Evolutionary conservation across 2,329 filamentous ascomycete genomes (phyloP).

Genomic region (Ceratocystis cacaofunesta): DNA sequence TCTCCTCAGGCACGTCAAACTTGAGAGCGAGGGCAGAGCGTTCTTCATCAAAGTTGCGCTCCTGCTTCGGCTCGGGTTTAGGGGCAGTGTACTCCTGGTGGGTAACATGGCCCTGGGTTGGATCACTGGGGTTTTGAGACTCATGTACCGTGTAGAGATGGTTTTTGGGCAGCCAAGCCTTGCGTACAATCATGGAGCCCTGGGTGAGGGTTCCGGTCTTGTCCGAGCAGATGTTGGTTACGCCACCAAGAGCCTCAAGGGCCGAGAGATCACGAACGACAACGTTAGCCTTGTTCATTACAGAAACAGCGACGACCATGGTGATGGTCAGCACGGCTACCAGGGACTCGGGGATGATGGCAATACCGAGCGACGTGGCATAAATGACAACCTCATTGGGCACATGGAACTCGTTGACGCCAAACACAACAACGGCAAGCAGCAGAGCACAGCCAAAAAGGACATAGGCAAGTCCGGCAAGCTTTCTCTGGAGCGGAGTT

Average conservation of each 20-base stretch:
- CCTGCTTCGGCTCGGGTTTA: constrained; percentile 25
- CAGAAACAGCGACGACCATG: constrained; percentile 50
- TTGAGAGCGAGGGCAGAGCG: constrained; percentile 44
- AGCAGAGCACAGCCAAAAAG: constrained; percentile 57
- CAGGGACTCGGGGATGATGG: constrained; percentile 49
- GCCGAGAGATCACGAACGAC: constrained; percentile 52
- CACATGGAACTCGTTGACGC: constrained; percentile 38
- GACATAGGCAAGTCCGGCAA: constrained; percentile 62
- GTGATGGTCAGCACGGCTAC: constrained; percentile 57
- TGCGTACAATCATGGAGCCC: constrained; percentile 54
- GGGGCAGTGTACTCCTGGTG: constrained; percentile 23
- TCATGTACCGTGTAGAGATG: constrained; percentile 46
- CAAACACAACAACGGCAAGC: constrained; percentile 43
- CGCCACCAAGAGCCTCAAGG: constrained; percentile 53
- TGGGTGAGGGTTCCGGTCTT: constrained; percentile 58
- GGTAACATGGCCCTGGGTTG: constrained; percentile 41
- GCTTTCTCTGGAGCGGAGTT: constrained; percentile 63
- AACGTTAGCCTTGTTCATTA: constrained; percentile 50
- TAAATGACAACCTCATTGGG: constrained; percentile 41
- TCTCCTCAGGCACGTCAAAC: constrained; percentile 47
- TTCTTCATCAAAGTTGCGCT: constrained; percentile 42
- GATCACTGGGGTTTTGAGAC: constrained; percentile 45
- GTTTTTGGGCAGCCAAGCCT: constrained; percentile 47
- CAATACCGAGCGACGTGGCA: constrained; percentile 43
- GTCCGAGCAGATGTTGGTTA: constrained; percentile 60